These are phyloP conservation scores for Trichoderma reesei DNA, from an alignment of 495 filamentous ascomycete species.

Conservation along the genomic window DNA sequence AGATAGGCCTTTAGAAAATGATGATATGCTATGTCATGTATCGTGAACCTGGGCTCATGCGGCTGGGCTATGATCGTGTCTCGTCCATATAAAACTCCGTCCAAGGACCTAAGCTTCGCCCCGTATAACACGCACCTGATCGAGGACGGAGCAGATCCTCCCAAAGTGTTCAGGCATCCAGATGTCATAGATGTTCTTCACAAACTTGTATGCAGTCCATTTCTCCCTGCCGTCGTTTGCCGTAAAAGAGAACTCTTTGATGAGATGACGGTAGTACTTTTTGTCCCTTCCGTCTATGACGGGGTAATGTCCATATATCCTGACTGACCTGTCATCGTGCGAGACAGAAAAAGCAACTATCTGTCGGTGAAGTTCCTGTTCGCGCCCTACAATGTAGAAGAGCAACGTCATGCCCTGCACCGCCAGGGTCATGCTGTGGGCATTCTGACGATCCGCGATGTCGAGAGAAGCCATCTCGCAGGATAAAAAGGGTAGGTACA, in stretches of 20 bases:
- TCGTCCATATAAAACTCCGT: too few species aligned
- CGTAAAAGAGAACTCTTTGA: not conserved
- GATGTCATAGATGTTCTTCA: slow-evolving; percentile 32
- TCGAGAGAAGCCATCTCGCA: slow-evolving; percentile 20
- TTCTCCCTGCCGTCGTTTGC: slow-evolving; percentile 12
- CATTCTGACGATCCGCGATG: not conserved
- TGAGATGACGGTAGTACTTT: slow-evolving; percentile 23
- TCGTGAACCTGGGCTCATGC: too few species aligned
- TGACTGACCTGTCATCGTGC: slow-evolving; percentile 27
- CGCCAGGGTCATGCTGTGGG: slow-evolving; percentile 25
- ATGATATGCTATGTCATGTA: slow-evolving; percentile 4
- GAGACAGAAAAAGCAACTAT: slow-evolving; percentile 38
- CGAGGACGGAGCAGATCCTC: slow-evolving; percentile 31
- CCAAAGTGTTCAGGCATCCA: slow-evolving; percentile 32
- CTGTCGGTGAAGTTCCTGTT: slow-evolving; percentile 28
- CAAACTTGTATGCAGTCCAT: slow-evolving; percentile 17
- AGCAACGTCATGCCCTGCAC: slow-evolving; percentile 28
- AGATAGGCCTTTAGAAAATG: not conserved
- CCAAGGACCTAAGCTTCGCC: too few species aligned
- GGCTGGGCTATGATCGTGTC: too few species aligned
- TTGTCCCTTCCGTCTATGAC: slow-evolving; percentile 22
- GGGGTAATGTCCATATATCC: slow-evolving; percentile 29
- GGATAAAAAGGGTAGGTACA: slow-evolving; percentile 34
- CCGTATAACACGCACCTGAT: slow-evolving; percentile 20
- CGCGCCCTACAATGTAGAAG: slow-evolving; percentile 20